Conservation (phyloP, 257 asterid genomes). For the Solanum pimpinellifolium region DNA sequence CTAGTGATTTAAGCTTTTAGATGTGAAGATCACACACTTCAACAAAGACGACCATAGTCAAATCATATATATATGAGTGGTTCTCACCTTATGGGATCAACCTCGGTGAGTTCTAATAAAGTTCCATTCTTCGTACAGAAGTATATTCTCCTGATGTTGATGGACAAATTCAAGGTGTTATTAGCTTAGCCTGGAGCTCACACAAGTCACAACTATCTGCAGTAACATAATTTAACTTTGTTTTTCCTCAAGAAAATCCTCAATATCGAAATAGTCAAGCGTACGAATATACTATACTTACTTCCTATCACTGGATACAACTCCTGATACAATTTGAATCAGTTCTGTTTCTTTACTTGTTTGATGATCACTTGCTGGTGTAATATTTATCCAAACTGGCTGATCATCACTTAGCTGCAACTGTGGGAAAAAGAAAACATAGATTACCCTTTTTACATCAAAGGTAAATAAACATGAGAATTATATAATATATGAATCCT, state of each 20-base stretch:
- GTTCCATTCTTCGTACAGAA: slow-evolving; percentile 58
- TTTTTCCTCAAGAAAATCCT: not conserved
- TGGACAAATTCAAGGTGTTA: slow-evolving; percentile 14
- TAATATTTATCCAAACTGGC: slow-evolving; percentile 61
- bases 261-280: not conserved
- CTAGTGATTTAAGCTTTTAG: not conserved
- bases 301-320: slow-evolving; percentile 45
- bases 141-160: slow-evolving; percentile 49
- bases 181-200: slow-evolving; percentile 8
- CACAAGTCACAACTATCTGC: not conserved
- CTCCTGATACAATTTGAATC: slow-evolving; percentile 30
- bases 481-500: not conserved
- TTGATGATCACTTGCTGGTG: slow-evolving; percentile 14
- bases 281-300: slow-evolving; percentile 24
- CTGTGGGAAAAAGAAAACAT: slow-evolving; percentile 5
- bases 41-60: not conserved
- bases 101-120: slow-evolving; percentile 39
- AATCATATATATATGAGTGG: not conserved
- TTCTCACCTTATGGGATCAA: slow-evolving; percentile 58
- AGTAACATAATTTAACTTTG: not conserved
- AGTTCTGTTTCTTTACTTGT: slow-evolving; percentile 9
- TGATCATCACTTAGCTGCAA: slow-evolving; percentile 51
- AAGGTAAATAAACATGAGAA: not conserved
- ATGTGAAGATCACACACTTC: not conserved
- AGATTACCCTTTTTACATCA: not conserved